Evolutionary conservation across 2,329 filamentous ascomycete species (phyloP).

Genomic region (Pseudocercospora macadamiae): DNA sequence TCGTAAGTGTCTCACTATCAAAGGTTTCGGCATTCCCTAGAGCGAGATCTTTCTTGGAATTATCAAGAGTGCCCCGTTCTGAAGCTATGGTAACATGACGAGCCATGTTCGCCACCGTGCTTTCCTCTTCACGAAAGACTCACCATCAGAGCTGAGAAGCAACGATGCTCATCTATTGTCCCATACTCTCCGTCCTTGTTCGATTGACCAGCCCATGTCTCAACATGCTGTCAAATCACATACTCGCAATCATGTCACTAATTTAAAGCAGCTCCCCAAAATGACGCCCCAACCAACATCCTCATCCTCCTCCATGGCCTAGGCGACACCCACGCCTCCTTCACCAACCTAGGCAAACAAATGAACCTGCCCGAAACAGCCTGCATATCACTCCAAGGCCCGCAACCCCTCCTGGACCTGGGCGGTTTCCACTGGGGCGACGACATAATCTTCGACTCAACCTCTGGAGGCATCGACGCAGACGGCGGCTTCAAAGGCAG

Average conservation of each 20-base stretch:
- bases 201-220: not conserved
- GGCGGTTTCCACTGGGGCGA: constrained; percentile 67
- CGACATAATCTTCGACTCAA: constrained; percentile 60
- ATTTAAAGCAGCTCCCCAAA: constrained; percentile 42
- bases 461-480: constrained; percentile 55
- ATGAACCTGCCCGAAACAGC: constrained; percentile 76
- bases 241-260: too few species aligned
- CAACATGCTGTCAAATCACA: too few species aligned
- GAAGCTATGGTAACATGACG: too few species aligned
- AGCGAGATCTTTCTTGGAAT: too few species aligned
- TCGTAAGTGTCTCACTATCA: constrained; percentile 44
- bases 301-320: constrained; percentile 83
- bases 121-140: constrained; percentile 52
- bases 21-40: too few species aligned
- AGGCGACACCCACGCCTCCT: constrained; percentile 72
- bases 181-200: not conserved
- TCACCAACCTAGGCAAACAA: constrained; percentile 68
- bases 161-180: not conserved
- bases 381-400: constrained; percentile 73
- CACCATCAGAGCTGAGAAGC: not conserved
- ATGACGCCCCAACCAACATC: constrained; percentile 69
- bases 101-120: too few species aligned
- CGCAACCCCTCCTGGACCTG: constrained; percentile 67
- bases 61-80: too few species aligned
- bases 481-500: constrained; percentile 56